phyloP scores from a whole-genome alignment of 2,329 filamentous ascomycete species.

The Fonsecaea nubica region DNA sequence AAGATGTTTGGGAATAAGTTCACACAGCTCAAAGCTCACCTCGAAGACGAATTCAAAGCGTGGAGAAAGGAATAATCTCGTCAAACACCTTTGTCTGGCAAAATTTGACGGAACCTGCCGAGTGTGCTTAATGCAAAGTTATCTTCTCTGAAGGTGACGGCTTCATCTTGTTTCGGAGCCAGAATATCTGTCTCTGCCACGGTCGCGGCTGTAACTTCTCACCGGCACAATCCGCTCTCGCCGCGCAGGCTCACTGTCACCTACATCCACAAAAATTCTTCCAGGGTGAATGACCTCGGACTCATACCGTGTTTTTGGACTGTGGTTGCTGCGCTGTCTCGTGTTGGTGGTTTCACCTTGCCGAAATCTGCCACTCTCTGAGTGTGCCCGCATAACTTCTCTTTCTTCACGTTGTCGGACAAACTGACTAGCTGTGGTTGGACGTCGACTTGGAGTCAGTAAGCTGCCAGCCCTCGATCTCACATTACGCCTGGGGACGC shows the following conservation, averaged over 20 bases:
- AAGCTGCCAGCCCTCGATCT: conserved; percentile 24
- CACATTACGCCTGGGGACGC: conserved; percentile 25
- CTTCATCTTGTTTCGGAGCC: conserved; percentile 4
- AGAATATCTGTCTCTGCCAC: conserved; percentile 9
- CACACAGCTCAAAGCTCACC: conserved; percentile 74
- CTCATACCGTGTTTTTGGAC: conserved; percentile 26
- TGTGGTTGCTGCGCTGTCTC: conserved; percentile 20
- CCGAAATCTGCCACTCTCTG: conserved; percentile 1
- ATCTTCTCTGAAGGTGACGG: not conserved
- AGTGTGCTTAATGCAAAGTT: not conserved
- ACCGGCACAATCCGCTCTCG: conserved; percentile 16
- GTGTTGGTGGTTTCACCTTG: conserved; percentile 19
- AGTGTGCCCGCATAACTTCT: conserved; percentile 7
- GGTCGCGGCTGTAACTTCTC: conserved; percentile 21
- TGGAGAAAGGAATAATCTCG: conserved; percentile 70
- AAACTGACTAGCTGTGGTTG: conserved; percentile 10
- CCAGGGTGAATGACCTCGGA: conserved; percentile 36
- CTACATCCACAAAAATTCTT: conserved; percentile 33
- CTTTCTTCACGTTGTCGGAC: conserved; percentile 26
- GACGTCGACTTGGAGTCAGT: conserved; percentile 18
- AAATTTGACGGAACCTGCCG: not conserved
- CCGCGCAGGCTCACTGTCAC: conserved; percentile 14
- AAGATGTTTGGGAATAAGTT: conserved; percentile 77
- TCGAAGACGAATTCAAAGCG: conserved; percentile 73
- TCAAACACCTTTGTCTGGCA: not conserved